Conservation (phyloP, 345 rosid genomes). For the Eucalyptus marginata region DNA sequence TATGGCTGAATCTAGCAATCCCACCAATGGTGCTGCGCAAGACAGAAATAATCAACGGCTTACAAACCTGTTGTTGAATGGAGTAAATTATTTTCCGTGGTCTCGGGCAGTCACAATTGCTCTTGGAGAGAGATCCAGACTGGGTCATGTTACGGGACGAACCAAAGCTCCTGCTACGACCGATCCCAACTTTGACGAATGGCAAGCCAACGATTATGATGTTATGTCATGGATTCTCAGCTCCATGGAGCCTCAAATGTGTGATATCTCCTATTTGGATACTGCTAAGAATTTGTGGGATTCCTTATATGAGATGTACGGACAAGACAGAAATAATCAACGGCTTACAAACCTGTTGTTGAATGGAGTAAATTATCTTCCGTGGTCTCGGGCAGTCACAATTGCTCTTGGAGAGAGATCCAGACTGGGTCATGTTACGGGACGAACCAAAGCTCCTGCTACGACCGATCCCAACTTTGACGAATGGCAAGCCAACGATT, state of each 20-base stretch:
- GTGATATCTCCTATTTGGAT: no score
- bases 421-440: no score
- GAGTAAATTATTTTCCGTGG: not conserved
- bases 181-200: not conserved
- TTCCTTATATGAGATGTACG: not conserved
- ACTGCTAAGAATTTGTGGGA: no score
- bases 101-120: not conserved
- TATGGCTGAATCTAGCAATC: not conserved
- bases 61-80: not conserved
- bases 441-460: no score
- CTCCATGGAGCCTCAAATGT: not conserved
- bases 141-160: not conserved
- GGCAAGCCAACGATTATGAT: not conserved
- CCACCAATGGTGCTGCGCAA: not conserved
- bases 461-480: no score
- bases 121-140: not conserved
- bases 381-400: no score
- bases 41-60: not conserved
- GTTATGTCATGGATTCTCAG: not conserved
- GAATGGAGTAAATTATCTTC: no score
- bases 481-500: no score
- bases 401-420: no score
- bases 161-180: not conserved
- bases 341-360: no score
- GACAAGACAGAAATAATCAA: no score